A percentile compares a stretch with the other conserved stretches of the same genome.
These are phyloP conservation scores for Tulasnella sp. DNA, from an alignment of 768 basidiomycete species.

Conservation along the genomic window DNA sequence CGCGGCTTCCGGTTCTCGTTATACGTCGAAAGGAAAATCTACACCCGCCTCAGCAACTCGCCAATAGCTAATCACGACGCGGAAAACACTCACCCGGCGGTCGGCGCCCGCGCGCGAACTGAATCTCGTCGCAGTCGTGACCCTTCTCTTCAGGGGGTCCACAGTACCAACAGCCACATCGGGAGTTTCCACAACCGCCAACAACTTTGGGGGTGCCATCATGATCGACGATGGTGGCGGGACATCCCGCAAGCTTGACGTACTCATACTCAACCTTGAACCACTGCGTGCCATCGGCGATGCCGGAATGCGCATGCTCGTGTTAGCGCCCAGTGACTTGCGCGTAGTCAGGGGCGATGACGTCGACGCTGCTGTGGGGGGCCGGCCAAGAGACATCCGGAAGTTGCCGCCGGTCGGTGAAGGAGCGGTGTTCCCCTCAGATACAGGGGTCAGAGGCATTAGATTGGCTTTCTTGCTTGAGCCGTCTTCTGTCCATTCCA, in stretches of 20 bases:
- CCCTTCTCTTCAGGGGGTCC: constrained; percentile 68
- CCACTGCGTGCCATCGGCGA: constrained; percentile 21
- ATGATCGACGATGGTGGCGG: constrained; percentile 44
- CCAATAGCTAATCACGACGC: background rate
- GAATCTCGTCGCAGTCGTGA: constrained; percentile 79
- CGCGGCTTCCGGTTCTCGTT: constrained; percentile 29
- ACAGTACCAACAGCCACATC: constrained; percentile 85
- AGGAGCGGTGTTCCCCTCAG: background rate
- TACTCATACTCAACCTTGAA: background rate
- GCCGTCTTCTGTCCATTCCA: constrained; percentile 49
- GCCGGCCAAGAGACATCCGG: constrained; percentile 1
- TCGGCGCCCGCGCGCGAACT: constrained; percentile 73
- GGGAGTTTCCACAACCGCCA: constrained; percentile 74
- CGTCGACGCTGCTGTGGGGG: background rate
- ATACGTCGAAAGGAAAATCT: constrained; percentile 82
- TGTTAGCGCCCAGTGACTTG: constrained; percentile 27
- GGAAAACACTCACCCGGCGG: constrained; percentile 44
- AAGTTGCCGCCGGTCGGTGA: constrained; percentile 13
- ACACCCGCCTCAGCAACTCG: background rate
- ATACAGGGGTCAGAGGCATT: background rate
- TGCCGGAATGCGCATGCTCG: constrained; percentile 22
- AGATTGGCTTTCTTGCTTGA: background rate
- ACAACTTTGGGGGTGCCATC: constrained; percentile 71
- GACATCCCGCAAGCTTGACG: background rate
- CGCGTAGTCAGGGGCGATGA: constrained; percentile 16